phyloP scores from a whole-genome alignment of 768 basidiomycete genomes.

The Suillus hirtellus region DNA sequence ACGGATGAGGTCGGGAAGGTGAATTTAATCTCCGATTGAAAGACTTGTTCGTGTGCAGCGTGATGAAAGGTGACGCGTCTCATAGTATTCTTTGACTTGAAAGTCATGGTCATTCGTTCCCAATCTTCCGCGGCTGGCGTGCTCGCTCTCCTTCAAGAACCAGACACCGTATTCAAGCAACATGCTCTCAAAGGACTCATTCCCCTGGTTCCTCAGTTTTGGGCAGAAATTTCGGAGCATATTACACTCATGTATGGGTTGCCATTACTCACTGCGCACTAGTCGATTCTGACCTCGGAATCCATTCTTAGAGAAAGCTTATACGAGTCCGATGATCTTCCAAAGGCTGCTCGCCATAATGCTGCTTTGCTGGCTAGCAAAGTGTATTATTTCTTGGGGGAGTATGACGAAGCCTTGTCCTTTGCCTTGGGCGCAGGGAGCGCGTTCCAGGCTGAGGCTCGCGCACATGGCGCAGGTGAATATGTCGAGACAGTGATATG shows the following conservation, averaged over 20 bases:
- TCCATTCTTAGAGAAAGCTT: constrained; percentile 69
- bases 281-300: constrained; percentile 16
- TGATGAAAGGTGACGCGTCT: constrained; percentile 52
- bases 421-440: constrained; percentile 91
- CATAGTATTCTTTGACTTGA: constrained; percentile 14
- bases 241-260: constrained; percentile 79
- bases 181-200: constrained; percentile 87
- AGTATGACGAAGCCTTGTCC: constrained; percentile 92
- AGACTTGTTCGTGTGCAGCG: constrained; percentile 16
- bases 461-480: constrained; percentile 67
- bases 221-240: constrained; percentile 98
- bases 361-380: constrained; percentile 96
- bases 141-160: constrained; percentile 88
- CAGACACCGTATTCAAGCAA: constrained; percentile 82
- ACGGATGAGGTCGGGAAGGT: constrained; percentile 28
- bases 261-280: constrained; percentile 13
- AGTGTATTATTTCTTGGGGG: constrained; percentile 95
- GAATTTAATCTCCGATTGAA: constrained; percentile 32
- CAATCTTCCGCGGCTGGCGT: constrained; percentile 88
- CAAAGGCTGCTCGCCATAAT: constrained; percentile 70
- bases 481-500: constrained; percentile 95
- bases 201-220: constrained; percentile 88
- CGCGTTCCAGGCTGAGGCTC: constrained; percentile 79
- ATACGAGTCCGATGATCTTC: constrained; percentile 80
- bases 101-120: constrained; percentile 62